Conservation (phyloP, 225 moss, liverwort and hornwort genomes). For the Lunularia cruciata region DNA sequence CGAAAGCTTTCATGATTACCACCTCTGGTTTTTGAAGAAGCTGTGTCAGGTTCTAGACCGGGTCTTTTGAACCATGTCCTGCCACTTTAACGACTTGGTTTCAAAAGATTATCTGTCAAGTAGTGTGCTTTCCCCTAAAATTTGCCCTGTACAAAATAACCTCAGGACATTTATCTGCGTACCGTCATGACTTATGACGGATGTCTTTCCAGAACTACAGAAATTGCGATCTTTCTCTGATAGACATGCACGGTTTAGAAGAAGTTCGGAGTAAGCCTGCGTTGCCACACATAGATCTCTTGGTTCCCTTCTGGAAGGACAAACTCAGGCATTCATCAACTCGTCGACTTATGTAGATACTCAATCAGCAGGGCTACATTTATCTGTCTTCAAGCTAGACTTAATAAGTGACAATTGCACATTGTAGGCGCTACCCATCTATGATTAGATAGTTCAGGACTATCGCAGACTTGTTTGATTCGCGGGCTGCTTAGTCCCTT, state of each 20-base stretch:
- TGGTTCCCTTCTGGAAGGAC: neutral
- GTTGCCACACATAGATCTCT: neutral
- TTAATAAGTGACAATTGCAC: conserved; percentile 15
- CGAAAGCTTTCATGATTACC: neutral
- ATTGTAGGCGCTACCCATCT: neutral
- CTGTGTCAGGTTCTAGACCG: conserved; percentile 10
- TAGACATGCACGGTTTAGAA: neutral
- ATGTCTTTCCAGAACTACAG: conserved; percentile 1
- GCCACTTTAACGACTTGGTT: neutral
- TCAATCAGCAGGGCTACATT: neutral
- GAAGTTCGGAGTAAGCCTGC: neutral
- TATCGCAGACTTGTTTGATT: neutral
- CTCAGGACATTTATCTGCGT: conserved; percentile 7
- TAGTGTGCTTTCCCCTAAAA: conserved; percentile 3
- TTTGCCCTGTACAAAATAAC: conserved; percentile 11
- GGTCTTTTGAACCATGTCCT: conserved; percentile 18
- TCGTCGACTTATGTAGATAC: neutral
- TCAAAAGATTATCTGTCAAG: conserved; percentile 12
- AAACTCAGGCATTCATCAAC: neutral
- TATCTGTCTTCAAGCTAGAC: neutral
- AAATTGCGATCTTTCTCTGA: neutral
- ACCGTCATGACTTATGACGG: conserved; percentile 20
- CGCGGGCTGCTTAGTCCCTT: neutral
- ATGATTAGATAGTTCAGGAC: neutral
- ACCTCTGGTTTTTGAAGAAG: neutral